Base-by-base conservation (phyloP, 495 filamentous ascomycete species). In the Aspergillus incahuasiensis region DNA sequence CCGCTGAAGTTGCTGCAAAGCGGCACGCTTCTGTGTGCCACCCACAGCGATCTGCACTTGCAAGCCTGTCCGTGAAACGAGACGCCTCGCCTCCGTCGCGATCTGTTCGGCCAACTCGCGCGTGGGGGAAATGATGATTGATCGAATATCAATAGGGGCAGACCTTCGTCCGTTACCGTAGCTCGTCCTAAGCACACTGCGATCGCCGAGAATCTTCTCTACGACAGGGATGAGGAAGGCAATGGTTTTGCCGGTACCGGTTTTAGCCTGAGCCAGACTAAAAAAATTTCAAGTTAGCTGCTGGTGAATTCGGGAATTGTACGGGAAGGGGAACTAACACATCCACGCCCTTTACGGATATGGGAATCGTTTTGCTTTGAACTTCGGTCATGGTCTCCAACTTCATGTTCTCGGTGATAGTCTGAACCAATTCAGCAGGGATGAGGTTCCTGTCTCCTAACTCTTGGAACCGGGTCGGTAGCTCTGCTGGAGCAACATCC, bases 31-130 rank as follows among this genome's bases (percentile, higher is more conserved):
- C 60, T 81, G 78, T 0, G 89, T 91, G 16, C 94, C 94, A 65
- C 94, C 94, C 11, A 97, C 94, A 35, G 91, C 95, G 38, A 83
- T 82, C 70, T 96, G 91, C 21, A 95, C 86, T 18, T 86, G 69
- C 30, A 98, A 68, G 6, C 84, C 82, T 0, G 89, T 95, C 50
- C 78, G 73, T 7, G 38, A 40, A 4, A 81, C 79, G n/a, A 97
- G 64, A 66, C 85, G 92, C 41, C 57, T 71, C 2, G 94, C 91
- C 66, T 98, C 94, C 0, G 72, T 82, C 11, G 86, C 88, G 60
- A 98, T 97, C 73, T 98, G 94, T 68, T 96, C 90, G 4, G 94
- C 94, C 57, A 98, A 79, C 72, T 98, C 94, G 55, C 94, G 83
- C 18, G 94, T 98, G 8, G 94, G 94, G 0, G 95, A 97, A 56